These are phyloP conservation scores for Zygotorulaspora mrakii DNA, from an alignment of 1,139 yeast species.

Conservation along the genomic window DNA sequence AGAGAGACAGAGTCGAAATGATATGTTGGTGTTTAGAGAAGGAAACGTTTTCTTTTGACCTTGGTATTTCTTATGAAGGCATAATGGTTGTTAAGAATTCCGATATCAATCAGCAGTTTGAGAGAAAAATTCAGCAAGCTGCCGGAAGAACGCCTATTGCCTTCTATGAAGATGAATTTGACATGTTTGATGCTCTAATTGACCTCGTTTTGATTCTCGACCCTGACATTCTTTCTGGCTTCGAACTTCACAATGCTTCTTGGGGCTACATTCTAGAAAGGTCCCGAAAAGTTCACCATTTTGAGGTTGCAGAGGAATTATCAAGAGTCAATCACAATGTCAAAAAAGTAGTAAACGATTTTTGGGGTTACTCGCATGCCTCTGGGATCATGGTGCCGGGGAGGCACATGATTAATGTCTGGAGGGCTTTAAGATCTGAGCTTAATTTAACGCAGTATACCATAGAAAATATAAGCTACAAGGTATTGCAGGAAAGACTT, in stretches of 20 bases:
- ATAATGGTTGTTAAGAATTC: constrained; percentile 31
- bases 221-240: constrained; percentile 87
- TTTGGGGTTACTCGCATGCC: constrained; percentile 82
- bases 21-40: constrained; percentile 60
- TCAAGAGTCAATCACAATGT: constrained; percentile 50
- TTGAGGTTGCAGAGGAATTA: constrained; percentile 50
- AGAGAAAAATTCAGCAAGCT: constrained; percentile 16
- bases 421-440: constrained; percentile 72
- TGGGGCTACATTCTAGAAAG: constrained; percentile 90
- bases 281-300: constrained; percentile 43
- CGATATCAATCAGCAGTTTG: constrained; percentile 3
- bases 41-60: constrained; percentile 38
- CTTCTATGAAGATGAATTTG: constrained; percentile 49
- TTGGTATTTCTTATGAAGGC: constrained; percentile 38
- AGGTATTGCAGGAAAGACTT: constrained; percentile 59
- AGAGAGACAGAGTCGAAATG: constrained; percentile 51
- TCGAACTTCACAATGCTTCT: constrained; percentile 71
- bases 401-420: constrained; percentile 74
- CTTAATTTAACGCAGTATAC: constrained; percentile 63
- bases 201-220: constrained; percentile 60
- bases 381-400: constrained; percentile 69
- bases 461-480: constrained; percentile 70
- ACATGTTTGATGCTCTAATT: constrained; percentile 53
- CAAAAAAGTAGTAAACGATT: constrained; percentile 57
- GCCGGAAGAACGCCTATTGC: constrained; percentile 25